phyloP scores from a whole-genome alignment of 257 asterid genomes.

The Asclepias syriaca region DNA sequence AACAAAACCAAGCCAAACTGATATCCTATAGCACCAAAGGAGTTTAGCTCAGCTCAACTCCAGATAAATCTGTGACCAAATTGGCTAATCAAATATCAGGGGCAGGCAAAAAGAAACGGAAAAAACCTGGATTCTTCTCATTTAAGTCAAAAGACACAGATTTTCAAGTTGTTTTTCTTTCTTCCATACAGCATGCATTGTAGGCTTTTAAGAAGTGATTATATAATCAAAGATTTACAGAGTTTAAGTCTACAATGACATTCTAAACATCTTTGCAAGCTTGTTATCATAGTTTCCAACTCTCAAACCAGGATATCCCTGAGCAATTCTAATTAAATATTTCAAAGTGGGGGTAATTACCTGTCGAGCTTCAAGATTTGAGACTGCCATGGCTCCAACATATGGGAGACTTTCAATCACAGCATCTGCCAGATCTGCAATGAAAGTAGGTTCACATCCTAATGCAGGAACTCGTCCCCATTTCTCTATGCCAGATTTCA shows the following conservation, averaged over 20 bases:
- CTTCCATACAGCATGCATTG: not conserved
- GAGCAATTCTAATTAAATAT: conserved; percentile 1
- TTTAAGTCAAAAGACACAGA: not conserved
- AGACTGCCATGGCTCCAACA: conserved; percentile 99
- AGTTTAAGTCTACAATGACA: not conserved
- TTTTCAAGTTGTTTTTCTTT: not conserved
- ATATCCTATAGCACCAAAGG: too few relatives aligned
- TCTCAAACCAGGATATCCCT: not conserved
- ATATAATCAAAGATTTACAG: not conserved
- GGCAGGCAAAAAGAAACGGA: too few relatives aligned
- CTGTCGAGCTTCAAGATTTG: conserved; percentile 99
- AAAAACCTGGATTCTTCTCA: too few relatives aligned
- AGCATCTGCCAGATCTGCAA: conserved; percentile 94
- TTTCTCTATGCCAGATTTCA: conserved; percentile 86
- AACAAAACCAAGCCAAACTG: too few relatives aligned
- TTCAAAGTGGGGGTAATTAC: conserved; percentile 25
- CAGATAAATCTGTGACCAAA: too few relatives aligned
- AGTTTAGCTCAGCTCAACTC: too few relatives aligned
- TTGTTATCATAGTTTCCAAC: not conserved
- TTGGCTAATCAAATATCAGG: too few relatives aligned
- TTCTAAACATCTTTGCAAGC: not conserved
- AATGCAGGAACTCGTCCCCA: conserved; percentile 99
- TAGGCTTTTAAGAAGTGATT: not conserved
- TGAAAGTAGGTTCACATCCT: conserved; percentile 88
- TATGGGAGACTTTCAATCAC: conserved; percentile 98